Conservation (phyloP, 1,284 basidiomycete species). For the Austroboletus niveus region DNA sequence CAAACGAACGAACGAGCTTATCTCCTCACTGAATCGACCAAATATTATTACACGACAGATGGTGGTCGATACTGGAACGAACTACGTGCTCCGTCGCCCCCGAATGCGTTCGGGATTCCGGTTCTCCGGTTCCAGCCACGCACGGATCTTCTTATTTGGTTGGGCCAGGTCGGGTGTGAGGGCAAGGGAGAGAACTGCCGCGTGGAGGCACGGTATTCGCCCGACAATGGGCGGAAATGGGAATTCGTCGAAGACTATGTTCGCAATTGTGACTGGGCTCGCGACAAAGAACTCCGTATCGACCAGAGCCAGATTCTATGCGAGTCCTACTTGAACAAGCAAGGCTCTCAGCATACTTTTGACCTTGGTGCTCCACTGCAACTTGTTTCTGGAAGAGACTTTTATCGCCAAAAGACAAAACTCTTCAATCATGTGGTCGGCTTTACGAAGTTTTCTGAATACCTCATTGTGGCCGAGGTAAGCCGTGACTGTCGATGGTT, state of each 20-base stretch:
- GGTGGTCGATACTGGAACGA: conserved; percentile 74
- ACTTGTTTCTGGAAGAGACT: conserved; percentile 77
- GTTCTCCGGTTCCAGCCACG: conserved; percentile 88
- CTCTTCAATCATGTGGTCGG: conserved; percentile 90
- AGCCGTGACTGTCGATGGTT: conserved; percentile 17
- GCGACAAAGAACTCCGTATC: conserved; percentile 73
- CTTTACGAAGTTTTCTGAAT: conserved; percentile 96
- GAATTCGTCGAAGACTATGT: conserved; percentile 82
- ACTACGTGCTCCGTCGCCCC: conserved; percentile 59
- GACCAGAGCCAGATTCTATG: conserved; percentile 90
- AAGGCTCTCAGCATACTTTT: conserved; percentile 71
- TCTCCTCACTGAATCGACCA: conserved; percentile 71
- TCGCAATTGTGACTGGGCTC: conserved; percentile 89
- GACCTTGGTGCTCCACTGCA: conserved; percentile 68
- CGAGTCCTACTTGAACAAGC: conserved; percentile 84
- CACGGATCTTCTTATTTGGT: conserved; percentile 89
- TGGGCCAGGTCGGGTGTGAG: conserved; percentile 72
- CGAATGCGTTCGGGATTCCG: conserved; percentile 78
- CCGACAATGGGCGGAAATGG: conserved; percentile 82
- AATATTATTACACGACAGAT: conserved; percentile 82
- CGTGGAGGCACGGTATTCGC: conserved; percentile 71
- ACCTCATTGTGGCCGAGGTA: conserved; percentile 91
- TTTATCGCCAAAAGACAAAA: conserved; percentile 69
- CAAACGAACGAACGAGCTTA: conserved; percentile 83
- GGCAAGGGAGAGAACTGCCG: conserved; percentile 53